These are phyloP conservation scores for Polytrichum formosum DNA, from an alignment of 225 moss, liverwort and hornwort genomes.

Conservation along the genomic window DNA sequence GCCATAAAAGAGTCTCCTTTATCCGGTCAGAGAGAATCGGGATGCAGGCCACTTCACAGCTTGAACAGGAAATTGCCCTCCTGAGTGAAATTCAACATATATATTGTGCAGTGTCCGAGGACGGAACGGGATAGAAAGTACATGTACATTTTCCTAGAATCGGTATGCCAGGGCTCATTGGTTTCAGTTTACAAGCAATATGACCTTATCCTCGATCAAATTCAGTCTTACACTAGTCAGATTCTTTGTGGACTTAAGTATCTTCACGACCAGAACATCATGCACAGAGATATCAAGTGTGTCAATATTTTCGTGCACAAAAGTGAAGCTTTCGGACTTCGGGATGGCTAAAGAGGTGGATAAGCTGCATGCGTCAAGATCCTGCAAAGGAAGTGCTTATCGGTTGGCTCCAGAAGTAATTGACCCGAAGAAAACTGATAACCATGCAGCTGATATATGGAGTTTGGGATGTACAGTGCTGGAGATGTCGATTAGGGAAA, in stretches of 20 bases:
- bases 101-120: constrained; percentile 56
- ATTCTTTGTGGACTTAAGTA: constrained; percentile 81
- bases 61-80: constrained; percentile 63
- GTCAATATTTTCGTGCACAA: constrained; percentile 91
- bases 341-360: constrained; percentile 58
- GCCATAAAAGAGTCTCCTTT: constrained; percentile 55
- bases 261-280: constrained; percentile 87
- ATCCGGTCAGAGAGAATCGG: constrained; percentile 34
- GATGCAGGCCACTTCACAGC: constrained; percentile 50
- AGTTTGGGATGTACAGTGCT: constrained; percentile 91
- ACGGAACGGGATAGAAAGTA: constrained; percentile 61
- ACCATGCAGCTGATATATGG: constrained; percentile 90
- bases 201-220: constrained; percentile 58
- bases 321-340: constrained; percentile 91
- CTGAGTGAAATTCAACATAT: constrained; percentile 59
- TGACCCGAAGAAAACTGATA: constrained; percentile 69
- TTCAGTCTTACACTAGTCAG: constrained; percentile 74
- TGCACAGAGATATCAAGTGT: constrained; percentile 93
- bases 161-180: constrained; percentile 77
- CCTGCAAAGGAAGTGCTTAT: constrained; percentile 90
- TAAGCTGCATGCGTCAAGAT: constrained; percentile 27
- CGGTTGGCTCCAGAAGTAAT: constrained; percentile 99
- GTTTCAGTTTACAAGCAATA: constrained; percentile 88
- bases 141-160: constrained; percentile 90
- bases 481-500: constrained; percentile 89